Evolutionary conservation across 768 basidiomycete genomes (phyloP), one percentile per base, ranked within the genome.

Genomic region (Leccinellum luteum): DNA sequence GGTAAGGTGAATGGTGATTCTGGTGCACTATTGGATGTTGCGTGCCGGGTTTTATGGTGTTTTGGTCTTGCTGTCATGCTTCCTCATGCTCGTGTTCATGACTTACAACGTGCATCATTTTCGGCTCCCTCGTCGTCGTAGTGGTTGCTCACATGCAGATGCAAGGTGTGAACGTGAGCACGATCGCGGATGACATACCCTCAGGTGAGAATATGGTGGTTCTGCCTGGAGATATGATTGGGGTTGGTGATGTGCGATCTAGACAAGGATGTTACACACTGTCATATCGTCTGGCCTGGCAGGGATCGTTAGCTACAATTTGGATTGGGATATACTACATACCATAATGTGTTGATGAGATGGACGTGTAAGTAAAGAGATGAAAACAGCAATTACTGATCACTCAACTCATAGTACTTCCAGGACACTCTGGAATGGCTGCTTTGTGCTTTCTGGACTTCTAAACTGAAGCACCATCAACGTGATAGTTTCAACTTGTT

Each of bases 201-300:
- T 99, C 96, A 32, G 96, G 96, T 53, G 95, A 98, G 85, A 98
- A 98, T 78, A 97, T 98, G 60, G 96, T 98, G 64, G 95, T 99
- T 66, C 94, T 88, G 76, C 87, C 88, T 92, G 75, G 67, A 71
- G 68, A 66, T 43, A 19, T 68, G 56, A 54, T 59, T 52, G 68
- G n/a, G 35, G 63, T 64, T 62, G 64, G 62, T 57, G 34, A 57
- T 58, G 57, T 55, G 60, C 49, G 59, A 52, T 49, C 19, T 17
- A 8, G 51, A 59, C 27, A 38, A 23, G 59, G 27, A 47, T 34
- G n/a, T 57, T 38, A 79, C 91, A 76, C 74, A 95, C 94, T 95
- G 73, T 96, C 94, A 74, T 96, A 96, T 79, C 94, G 83, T 83
- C 94, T 86, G 66, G 94, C 91, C 94, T 74, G 57, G n/a, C 6